Base-by-base conservation (phyloP, 345 rosid genomes). In the Populus nigra region DNA sequence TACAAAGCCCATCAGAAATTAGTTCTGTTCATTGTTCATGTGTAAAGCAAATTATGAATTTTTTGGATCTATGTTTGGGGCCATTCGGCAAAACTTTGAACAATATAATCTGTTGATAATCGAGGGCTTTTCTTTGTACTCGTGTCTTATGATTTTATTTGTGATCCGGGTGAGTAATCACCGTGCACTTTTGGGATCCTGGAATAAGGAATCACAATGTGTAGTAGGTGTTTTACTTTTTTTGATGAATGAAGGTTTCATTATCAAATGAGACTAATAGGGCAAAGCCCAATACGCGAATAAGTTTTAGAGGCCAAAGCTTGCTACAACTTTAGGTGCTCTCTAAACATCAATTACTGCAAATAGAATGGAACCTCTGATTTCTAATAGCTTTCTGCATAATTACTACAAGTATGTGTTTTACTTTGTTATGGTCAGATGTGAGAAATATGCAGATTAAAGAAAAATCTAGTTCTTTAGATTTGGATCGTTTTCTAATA, bases 401-500 rank as follows among this genome's bases (percentile, higher is more conserved):
- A 47, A 15, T 4, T 15, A 13, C 53, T 43, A 11, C n/a, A 41
- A 23, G 33, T 17, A 15, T 43, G 31, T 74, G 18, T 45, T 18
- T 27, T 65, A 22, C 33, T n/a, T 20, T 72, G 5, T 72, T 27
- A 13, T 15, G 8, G 68, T 43, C 15, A 43, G 47, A 43, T 43
- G 47, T 43, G 47, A 43, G 47, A 43, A 43, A 43, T 43, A 43
- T 10, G 15, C 47, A 43, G 47, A 43, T 25, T 8, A 73, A 45
- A 6, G 20, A 23, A 75, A 31, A 31, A 5, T 70, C 47, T 22
- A 7, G 65, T 17, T 65, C n/a, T 65, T 13, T 11, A 27, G 33
- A 1, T n/a, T 7, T 29, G 72, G 62, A 72, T 74, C 61, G 23
- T 25, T 59, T 10, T 72, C 79, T 68, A 20, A 68, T 70, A 75